phyloP scores from a whole-genome alignment of 148 eudicot species.

The Silene latifolia region DNA sequence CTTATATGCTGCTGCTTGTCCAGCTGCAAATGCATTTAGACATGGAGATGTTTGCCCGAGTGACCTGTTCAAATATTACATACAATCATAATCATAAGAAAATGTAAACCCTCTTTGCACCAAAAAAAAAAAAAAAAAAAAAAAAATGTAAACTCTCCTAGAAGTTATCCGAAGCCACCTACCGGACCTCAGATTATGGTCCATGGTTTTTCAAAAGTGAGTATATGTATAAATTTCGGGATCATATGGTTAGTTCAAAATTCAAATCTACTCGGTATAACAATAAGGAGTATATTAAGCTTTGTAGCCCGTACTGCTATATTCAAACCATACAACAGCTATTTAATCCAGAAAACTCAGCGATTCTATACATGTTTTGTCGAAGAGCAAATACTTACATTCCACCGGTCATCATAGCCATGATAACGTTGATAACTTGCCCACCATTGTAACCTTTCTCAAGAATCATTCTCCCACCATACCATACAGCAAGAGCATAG shows the following conservation, averaged over 20 bases:
- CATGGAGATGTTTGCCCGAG: slow-evolving; percentile 70
- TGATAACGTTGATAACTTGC: slow-evolving; percentile 61
- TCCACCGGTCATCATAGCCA: slow-evolving; percentile 74
- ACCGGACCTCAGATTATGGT: too few relatives aligned
- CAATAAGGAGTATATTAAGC: too few relatives aligned
- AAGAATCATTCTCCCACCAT: slow-evolving; percentile 63
- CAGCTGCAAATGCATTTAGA: slow-evolving; percentile 72
- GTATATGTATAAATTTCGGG: too few relatives aligned
- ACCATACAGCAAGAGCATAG: slow-evolving; percentile 75
- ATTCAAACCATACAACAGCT: too few relatives aligned
- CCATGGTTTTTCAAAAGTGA: too few relatives aligned
- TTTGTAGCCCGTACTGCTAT: too few relatives aligned
- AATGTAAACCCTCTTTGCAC: neutral
- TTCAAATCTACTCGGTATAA: too few relatives aligned
- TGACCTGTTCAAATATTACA: slow-evolving; percentile 40
- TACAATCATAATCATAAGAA: neutral
- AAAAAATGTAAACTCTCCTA: neutral
- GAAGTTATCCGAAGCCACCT: neutral
- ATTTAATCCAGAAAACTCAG: neutral
- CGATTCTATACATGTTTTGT: neutral
- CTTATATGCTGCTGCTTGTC: slow-evolving; percentile 85
- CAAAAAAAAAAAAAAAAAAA: neutral
- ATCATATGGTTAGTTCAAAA: too few relatives aligned
- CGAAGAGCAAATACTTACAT: slow-evolving; percentile 41
- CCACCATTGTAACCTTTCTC: slow-evolving; percentile 71